Evolutionary conservation across 2,329 filamentous ascomycete genomes (phyloP).

Genomic region (Ceratocystis huliohia): DNA sequence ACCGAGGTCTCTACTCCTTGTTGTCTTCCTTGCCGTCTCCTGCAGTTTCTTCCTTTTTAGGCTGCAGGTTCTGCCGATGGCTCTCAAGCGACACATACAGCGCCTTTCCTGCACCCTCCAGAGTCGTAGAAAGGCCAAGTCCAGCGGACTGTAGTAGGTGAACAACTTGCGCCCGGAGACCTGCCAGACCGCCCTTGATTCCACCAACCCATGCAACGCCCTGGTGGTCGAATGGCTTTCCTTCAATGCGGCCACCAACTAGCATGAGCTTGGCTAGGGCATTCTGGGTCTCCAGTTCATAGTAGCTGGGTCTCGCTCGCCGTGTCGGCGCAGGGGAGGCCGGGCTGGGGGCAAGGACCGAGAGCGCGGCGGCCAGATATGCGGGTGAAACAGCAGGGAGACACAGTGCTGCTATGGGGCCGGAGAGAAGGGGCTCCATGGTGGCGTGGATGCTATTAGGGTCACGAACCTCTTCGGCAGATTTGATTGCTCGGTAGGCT

Average conservation of each 20-base stretch:
- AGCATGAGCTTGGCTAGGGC: slow-evolving; percentile 79
- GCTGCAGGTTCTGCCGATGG: slow-evolving; percentile 63
- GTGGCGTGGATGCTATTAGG: slow-evolving; percentile 36
- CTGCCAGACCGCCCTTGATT: slow-evolving; percentile 70
- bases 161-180: slow-evolving; percentile 70
- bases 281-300: slow-evolving; percentile 65
- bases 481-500: slow-evolving; percentile 39
- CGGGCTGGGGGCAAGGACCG: slow-evolving; percentile 59
- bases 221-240: slow-evolving; percentile 65
- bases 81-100: slow-evolving; percentile 83
- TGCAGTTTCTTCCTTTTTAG: slow-evolving; percentile 31
- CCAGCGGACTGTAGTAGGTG: slow-evolving; percentile 68
- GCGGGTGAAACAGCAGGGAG: slow-evolving; percentile 74
- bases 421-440: slow-evolving; percentile 65
- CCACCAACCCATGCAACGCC: slow-evolving; percentile 54
- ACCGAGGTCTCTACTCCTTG: slow-evolving; percentile 10
- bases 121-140: slow-evolving; percentile 58
- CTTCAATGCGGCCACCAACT: slow-evolving; percentile 76
- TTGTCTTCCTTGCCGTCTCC: not conserved
- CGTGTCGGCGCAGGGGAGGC: slow-evolving; percentile 68
- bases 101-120: slow-evolving; percentile 69
- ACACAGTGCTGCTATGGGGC: slow-evolving; percentile 66
- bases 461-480: slow-evolving; percentile 28
- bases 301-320: slow-evolving; percentile 63
- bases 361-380: slow-evolving; percentile 70